Conservation (phyloP, 805 yeast species). For the Wickerhamomyces rabaulensis region DNA sequence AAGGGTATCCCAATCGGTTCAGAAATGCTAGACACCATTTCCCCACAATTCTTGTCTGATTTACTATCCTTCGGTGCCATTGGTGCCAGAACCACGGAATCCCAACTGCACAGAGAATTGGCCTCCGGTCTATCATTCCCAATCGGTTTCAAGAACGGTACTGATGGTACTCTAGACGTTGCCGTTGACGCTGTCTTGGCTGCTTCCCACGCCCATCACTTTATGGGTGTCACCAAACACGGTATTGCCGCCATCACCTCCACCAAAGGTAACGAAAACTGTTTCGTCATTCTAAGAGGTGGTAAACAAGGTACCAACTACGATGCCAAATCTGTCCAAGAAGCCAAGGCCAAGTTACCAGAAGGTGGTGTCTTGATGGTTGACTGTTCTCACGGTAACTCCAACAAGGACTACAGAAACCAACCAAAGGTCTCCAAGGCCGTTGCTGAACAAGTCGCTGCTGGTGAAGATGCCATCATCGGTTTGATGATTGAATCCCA, state of each 20-base stretch:
- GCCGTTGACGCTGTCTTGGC: conserved; percentile 94
- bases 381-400: conserved; percentile 98
- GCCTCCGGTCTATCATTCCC: conserved; percentile 99
- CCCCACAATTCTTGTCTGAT: conserved; percentile 93
- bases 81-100: conserved; percentile 98
- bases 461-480: conserved; percentile 74
- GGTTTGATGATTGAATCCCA: conserved; percentile 97
- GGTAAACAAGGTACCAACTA: conserved; percentile 93
- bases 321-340: conserved; percentile 72
- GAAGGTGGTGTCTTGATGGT: conserved; percentile 65
- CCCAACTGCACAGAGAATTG: conserved; percentile 94
- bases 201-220: conserved; percentile 88
- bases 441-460: conserved; percentile 76
- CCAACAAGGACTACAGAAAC: conserved; percentile 87
- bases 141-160: conserved; percentile 96
- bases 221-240: conserved; percentile 95
- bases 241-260: conserved; percentile 96
- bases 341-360: conserved; percentile 63
- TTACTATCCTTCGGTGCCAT: conserved; percentile 92
- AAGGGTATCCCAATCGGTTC: conserved; percentile 88
- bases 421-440: conserved; percentile 88
- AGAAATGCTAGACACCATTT: conserved; percentile 96
- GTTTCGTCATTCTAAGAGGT: conserved; percentile 94
- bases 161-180: conserved; percentile 90
- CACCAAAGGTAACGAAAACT: conserved; percentile 91